Evolutionary conservation across 177 flowering plant species (phyloP).

Genomic region (Tripterygium wilfordii): DNA sequence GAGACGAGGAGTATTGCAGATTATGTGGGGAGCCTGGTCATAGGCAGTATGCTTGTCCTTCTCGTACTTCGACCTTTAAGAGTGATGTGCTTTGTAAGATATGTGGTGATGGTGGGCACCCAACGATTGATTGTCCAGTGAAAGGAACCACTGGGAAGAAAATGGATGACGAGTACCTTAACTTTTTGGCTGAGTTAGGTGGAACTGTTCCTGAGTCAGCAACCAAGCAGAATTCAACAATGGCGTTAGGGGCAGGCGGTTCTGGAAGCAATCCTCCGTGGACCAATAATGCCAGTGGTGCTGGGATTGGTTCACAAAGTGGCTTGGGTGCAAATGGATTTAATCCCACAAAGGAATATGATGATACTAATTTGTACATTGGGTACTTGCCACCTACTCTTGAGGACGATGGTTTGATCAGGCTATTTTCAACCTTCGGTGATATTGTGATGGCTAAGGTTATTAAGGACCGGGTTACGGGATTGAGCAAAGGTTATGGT

Average conservation of each 20-base stretch:
- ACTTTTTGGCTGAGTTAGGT: conserved; percentile 90
- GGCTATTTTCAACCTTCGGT: conserved; percentile 72
- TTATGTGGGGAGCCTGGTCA: conserved; percentile 97
- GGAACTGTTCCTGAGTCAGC: conserved; percentile 75
- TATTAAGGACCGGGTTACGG: conserved; percentile 74
- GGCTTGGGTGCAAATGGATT: conserved; percentile 36
- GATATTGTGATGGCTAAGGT: conserved; percentile 96
- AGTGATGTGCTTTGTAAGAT: conserved; percentile 88
- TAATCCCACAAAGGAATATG: conserved; percentile 64
- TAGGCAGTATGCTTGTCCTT: conserved; percentile 89
- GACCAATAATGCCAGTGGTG: conserved; percentile 40
- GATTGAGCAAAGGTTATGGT: conserved; percentile 93
- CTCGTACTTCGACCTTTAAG: conserved; percentile 78
- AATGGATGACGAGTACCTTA: conserved; percentile 97
- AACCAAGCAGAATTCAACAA: conserved; percentile 32
- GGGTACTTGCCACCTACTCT: conserved; percentile 89
- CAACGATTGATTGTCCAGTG: conserved; percentile 91
- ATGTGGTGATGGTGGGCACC: conserved; percentile 98
- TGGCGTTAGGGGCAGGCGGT: conserved; percentile 42
- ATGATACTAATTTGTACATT: conserved; percentile 88
- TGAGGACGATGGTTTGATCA: conserved; percentile 86
- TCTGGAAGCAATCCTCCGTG: conserved; percentile 76
- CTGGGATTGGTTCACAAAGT: conserved; percentile 34
- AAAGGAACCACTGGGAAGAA: conserved; percentile 86
- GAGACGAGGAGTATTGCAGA: conserved; percentile 93